These are phyloP conservation scores for Suillus weaverae DNA, from an alignment of 768 basidiomycete species.

Conservation along the genomic window DNA sequence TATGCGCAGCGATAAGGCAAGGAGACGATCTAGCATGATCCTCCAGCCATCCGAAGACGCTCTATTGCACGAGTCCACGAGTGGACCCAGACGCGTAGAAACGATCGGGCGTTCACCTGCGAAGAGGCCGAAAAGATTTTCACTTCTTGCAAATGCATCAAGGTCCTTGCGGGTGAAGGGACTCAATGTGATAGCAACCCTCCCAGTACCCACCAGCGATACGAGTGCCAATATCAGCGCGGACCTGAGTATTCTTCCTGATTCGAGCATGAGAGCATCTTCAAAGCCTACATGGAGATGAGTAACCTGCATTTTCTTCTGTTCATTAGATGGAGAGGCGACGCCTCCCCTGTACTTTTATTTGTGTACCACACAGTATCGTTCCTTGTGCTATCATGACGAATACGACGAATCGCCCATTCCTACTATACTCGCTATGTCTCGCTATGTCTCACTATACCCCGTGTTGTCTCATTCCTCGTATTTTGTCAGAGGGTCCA, in stretches of 20 bases:
- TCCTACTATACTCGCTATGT: slow-evolving; percentile 12
- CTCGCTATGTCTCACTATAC: slow-evolving; percentile 22
- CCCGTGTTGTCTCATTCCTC: slow-evolving; percentile 14
- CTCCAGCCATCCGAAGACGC: slow-evolving; percentile 56
- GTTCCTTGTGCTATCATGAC: not conserved
- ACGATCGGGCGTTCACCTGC: slow-evolving; percentile 49
- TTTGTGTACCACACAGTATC: slow-evolving; percentile 1
- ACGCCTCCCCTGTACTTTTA: slow-evolving; percentile 21
- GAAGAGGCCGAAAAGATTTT: slow-evolving; percentile 60
- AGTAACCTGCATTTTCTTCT: slow-evolving; percentile 21
- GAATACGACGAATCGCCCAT: slow-evolving; percentile 4
- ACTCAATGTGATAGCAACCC: slow-evolving; percentile 32
- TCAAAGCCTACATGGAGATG: slow-evolving; percentile 61
- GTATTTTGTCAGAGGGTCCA: slow-evolving; percentile 10
- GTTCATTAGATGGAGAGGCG: slow-evolving; percentile 13
- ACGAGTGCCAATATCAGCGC: slow-evolving; percentile 42
- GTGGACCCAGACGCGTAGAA: slow-evolving; percentile 43
- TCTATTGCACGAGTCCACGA: slow-evolving; percentile 25
- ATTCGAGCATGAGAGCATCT: slow-evolving; percentile 43
- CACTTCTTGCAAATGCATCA: slow-evolving; percentile 44
- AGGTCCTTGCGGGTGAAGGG: slow-evolving; percentile 37
- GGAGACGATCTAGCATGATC: slow-evolving; percentile 80
- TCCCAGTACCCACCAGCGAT: slow-evolving; percentile 39
- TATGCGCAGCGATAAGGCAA: slow-evolving; percentile 67
- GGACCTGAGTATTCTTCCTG: slow-evolving; percentile 29